These are phyloP conservation scores for Xylaria sp. DNA, from an alignment of 2,329 filamentous ascomycete genomes.

Conservation along the genomic window DNA sequence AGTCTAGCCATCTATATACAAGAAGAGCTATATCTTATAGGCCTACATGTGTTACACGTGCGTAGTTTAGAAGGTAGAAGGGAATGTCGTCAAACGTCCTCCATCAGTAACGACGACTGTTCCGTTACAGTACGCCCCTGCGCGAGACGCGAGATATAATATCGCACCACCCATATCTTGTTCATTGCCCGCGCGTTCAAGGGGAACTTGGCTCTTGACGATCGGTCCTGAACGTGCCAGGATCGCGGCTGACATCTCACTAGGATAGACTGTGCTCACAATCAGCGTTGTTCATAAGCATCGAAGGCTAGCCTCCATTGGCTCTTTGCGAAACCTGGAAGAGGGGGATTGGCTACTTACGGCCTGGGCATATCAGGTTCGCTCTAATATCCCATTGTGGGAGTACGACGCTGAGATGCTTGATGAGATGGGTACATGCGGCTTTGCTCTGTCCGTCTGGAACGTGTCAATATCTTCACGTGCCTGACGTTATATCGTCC, in stretches of 20 bases:
- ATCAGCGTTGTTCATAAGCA: slow-evolving; percentile 5
- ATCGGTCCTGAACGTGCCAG: slow-evolving; percentile 54
- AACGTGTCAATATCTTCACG: slow-evolving; percentile 20
- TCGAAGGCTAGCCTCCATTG: not conserved
- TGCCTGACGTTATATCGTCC: not conserved
- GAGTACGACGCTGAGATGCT: slow-evolving; percentile 75
- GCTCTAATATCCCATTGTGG: slow-evolving; percentile 68
- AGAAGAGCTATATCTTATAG: not conserved
- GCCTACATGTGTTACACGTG: not conserved
- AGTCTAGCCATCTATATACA: not conserved
- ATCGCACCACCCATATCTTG: slow-evolving; percentile 74
- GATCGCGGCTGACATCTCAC: slow-evolving; percentile 67
- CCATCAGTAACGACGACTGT: slow-evolving; percentile 72
- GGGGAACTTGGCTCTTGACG: slow-evolving; percentile 61
- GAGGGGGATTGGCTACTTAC: slow-evolving; percentile 56
- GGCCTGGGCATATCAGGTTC: slow-evolving; percentile 62
- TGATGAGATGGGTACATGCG: slow-evolving; percentile 77
- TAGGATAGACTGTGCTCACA: slow-evolving; percentile 64
- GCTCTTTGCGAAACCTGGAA: not conserved
- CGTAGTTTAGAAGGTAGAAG: slow-evolving; percentile 61
- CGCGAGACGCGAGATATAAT: slow-evolving; percentile 72
- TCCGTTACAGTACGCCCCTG: slow-evolving; percentile 75
- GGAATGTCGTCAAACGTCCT: slow-evolving; percentile 67
- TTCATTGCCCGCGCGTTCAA: slow-evolving; percentile 69
- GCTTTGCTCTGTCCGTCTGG: slow-evolving; percentile 78